Evolutionary conservation across 306 rosid genomes (phyloP), one percentile per base, ranked within the genome.

Genomic region (Carpinus fangiana): DNA sequence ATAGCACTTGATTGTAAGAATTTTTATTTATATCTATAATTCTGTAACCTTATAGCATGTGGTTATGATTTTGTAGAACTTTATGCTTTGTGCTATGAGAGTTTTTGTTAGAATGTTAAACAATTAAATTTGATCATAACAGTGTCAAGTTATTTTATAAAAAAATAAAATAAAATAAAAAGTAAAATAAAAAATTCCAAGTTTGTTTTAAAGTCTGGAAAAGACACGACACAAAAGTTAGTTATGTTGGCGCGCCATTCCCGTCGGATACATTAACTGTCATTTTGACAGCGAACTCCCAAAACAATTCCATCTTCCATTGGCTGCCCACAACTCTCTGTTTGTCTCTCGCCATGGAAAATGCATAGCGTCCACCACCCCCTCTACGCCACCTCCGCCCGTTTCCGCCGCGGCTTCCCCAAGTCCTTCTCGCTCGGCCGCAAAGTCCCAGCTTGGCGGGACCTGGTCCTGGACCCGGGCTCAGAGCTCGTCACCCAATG

Each of bases 371-470:
- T 73, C 23, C 85, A 57, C 2, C 85, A 48, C 2, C 76, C 79
- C 4, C 51, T 38, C 47, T 76, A 80, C 62, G 9, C 76, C 64
- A 26, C 80, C 55, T 78, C 93, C 0, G 67, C 90, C 7, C 82
- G 75, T 4, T 81, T 93, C 67, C 78, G 80, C 9, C 73, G 9
- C 5, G 12, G 52, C 64, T 79, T 90, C 75, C 75, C 88, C 0
- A 83, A 69, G 60, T 79, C 97, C 9, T 73, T 90, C 78, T 82
- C 89, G 4, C 84, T 90, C 0, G 61, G 91, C 2, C 83, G 73
- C 61, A 84, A 89, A 43, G 90, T 86, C 1, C 94, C 34, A 31
- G 34, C 93, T 1, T 88, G 93, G 97, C 91, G 97, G 97, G 72
- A 85, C 80, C 90, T 92, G 41, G 89, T 92, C 43, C 82, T 81